Base-by-base conservation (phyloP, 805 yeast genomes). In the Starmera caribaea region DNA sequence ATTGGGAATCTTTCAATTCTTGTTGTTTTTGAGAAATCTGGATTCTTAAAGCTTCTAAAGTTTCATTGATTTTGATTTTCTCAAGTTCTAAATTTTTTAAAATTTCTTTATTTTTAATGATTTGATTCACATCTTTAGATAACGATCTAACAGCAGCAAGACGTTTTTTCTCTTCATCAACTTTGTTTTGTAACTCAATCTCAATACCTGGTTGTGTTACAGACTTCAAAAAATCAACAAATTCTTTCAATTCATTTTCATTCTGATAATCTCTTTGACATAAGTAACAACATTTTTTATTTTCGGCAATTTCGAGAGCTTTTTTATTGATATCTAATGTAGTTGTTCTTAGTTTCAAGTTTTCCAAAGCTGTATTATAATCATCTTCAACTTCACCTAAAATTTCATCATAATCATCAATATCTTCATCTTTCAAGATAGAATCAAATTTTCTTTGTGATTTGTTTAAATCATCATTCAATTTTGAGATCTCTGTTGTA, bases 201-300 rank as follows among this genome's bases (percentile, higher is more conserved):
- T 66, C 61, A 32, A 57, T 53, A 3, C 51, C 49, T 1, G 58
- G 57, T 41, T 59, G 58, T 1, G 61, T 54, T 32, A 59, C 55
- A 2, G 57, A 44, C 36, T 53, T 49, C 37, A 65, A 37, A 21
- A 56, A 65, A 5, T 45, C 31, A 11, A 65, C 40, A 13, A 65
- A 47, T 1, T 42, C 41, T 12, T 51, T 43, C 11, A 50, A 34
- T 6, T 53, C 52, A 3, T 53, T 58, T 1, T 53, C 50, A 9
- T 62, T 64, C 13, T 71, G 72, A 58, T 88, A 83, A 11, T 70
- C 65, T 38, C 95, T 67, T 15, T 74, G 73, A 57, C 97, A 90
- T 34, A 89, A 62, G 34, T 79, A 62, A 58, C 97, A 90, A 36
- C 73, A 66, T 10, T 77, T 69, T 8, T 71, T 68, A 4, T 55